phyloP scores from a whole-genome alignment of 768 basidiomycete species.

The Pleurotus tuoliensis region DNA sequence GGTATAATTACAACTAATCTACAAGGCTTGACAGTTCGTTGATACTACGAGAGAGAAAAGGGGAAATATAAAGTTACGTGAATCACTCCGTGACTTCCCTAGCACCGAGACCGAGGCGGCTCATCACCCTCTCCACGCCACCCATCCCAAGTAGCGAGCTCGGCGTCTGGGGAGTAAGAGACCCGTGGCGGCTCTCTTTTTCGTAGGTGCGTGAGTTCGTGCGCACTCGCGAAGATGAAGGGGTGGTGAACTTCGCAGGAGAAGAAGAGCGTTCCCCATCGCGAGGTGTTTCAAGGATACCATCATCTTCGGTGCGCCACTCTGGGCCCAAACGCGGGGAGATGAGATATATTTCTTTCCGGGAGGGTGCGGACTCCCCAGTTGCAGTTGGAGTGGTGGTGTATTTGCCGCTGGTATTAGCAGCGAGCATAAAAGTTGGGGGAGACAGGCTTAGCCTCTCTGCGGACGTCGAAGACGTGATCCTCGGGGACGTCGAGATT shows the following conservation, averaged over 20 bases:
- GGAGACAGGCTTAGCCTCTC: constrained; percentile 6
- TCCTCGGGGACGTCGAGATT: background rate
- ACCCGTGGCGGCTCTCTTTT: background rate
- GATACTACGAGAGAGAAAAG: no score
- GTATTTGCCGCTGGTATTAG: background rate
- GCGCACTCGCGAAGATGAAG: background rate
- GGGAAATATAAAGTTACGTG: no score
- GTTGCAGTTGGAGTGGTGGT: background rate
- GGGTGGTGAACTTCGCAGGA: background rate
- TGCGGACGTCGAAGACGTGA: constrained; percentile 1
- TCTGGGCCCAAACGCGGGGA: background rate
- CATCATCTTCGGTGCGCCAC: background rate
- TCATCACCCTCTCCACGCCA: constrained; percentile 7
- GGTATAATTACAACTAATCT: no score
- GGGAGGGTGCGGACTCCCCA: background rate
- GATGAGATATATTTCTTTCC: background rate
- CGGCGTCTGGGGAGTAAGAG: constrained; percentile 22
- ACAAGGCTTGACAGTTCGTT: no score
- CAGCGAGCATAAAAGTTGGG: background rate
- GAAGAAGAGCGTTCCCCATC: background rate
- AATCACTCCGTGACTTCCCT: background rate
- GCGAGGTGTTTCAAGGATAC: background rate
- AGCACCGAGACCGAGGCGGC: constrained; percentile 2
- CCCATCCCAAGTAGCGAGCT: constrained; percentile 26
- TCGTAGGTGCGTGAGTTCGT: background rate